Evolutionary conservation across 768 basidiomycete genomes (phyloP).

Genomic region (Paxillus involutus): DNA sequence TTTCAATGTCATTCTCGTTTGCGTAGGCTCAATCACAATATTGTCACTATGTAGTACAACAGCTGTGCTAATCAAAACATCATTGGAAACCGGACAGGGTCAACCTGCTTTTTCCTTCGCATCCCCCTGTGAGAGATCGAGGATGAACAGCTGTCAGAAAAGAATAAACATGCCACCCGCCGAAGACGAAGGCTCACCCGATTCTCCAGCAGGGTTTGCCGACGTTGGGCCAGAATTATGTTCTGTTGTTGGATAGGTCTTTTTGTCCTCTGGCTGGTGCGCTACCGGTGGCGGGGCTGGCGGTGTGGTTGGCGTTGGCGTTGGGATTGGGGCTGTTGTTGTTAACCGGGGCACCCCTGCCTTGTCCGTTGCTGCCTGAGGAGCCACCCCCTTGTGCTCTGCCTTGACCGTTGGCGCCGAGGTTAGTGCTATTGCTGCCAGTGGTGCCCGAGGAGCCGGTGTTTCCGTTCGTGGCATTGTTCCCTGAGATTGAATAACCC

Average conservation of each 20-base stretch:
- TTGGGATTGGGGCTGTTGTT: background rate
- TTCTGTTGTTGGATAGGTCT: slow-evolving; percentile 1
- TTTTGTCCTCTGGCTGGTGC: slow-evolving; percentile 9
- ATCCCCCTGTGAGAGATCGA: slow-evolving; percentile 27
- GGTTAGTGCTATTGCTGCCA: no score
- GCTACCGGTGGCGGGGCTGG: no score
- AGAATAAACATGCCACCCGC: slow-evolving; percentile 22
- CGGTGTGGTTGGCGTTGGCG: background rate
- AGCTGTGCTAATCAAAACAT: slow-evolving; percentile 17
- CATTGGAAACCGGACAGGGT: slow-evolving; percentile 2
- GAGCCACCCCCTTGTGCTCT: no score
- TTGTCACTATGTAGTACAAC: slow-evolving; percentile 29
- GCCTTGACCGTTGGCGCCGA: background rate
- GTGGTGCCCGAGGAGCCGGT: no score
- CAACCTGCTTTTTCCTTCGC: background rate
- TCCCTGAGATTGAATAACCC: slow-evolving; percentile 10
- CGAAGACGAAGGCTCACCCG: slow-evolving; percentile 34
- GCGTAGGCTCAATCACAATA: slow-evolving; percentile 18
- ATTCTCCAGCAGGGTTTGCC: slow-evolving; percentile 11
- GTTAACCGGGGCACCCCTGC: background rate
- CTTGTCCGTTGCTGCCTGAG: no score
- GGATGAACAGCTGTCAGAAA: slow-evolving; percentile 24
- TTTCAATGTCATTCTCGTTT: slow-evolving; percentile 23
- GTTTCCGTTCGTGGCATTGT: background rate
- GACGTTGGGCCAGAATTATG: background rate